phyloP scores from a whole-genome alignment of 208 protist genomes.

The Blastocrithidia nonstop region DNA sequence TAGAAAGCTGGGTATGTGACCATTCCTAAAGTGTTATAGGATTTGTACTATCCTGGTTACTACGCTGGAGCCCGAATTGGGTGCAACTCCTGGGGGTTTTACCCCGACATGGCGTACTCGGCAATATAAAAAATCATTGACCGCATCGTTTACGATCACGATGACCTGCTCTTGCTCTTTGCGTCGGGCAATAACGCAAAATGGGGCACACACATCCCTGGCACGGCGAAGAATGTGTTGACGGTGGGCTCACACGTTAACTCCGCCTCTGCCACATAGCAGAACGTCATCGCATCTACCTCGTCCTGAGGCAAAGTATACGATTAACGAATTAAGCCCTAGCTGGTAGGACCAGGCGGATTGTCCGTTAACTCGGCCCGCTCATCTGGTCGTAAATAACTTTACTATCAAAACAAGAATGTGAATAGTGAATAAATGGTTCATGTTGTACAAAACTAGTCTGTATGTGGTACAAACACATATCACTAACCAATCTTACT shows the following conservation, averaged over 20 bases:
- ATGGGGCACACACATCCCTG: constrained; percentile 17
- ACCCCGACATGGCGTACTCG: constrained; percentile 15
- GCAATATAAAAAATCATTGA: constrained; percentile 59
- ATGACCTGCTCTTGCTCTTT: constrained; percentile 59
- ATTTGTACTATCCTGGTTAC: constrained; percentile 47
- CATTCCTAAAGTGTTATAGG: constrained; percentile 3
- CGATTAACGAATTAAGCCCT: constrained; percentile 73
- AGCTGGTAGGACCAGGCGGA: constrained; percentile 61
- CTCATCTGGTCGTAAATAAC: constrained; percentile 7
- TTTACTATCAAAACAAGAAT: no score
- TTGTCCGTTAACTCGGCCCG: constrained; percentile 16
- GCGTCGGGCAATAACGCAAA: constrained; percentile 48
- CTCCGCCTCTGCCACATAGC: constrained; percentile 1
- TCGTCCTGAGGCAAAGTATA: constrained; percentile 62
- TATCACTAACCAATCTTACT: no score
- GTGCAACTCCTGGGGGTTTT: constrained; percentile 81
- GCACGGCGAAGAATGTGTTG: constrained; percentile 73
- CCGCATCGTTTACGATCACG: constrained; percentile 23
- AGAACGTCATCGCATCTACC: constrained; percentile 21
- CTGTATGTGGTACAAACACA: no score
- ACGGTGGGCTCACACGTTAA: constrained; percentile 65
- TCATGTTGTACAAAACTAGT: no score
- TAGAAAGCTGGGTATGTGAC: background rate
- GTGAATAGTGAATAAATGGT: no score
- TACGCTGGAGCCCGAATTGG: constrained; percentile 48